Percentiles rank a stretch among this genome's conserved stretches.
These are phyloP conservation scores for Hyphopichia wangnamkhiaoensis DNA, from an alignment of 1,139 yeast genomes.

Conservation along the genomic window DNA sequence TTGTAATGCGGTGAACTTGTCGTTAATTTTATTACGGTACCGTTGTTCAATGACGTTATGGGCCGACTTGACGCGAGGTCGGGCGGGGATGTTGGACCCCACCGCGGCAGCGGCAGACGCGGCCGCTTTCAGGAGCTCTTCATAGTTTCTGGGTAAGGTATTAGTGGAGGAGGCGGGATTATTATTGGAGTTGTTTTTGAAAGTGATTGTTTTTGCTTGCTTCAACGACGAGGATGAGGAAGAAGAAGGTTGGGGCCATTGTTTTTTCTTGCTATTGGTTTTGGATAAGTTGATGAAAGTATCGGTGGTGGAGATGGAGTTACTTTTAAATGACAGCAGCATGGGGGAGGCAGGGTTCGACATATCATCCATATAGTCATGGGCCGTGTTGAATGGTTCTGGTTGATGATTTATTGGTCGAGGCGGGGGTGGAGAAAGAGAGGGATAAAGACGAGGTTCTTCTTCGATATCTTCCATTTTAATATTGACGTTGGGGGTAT, in stretches of 20 bases:
- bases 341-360: neutral
- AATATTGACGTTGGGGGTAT: too few relatives aligned
- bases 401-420: neutral
- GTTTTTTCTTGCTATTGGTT: too few relatives aligned
- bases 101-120: conserved; percentile 1
- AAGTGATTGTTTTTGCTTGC: too few relatives aligned
- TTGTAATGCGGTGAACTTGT: conserved; percentile 43
- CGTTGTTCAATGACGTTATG: conserved; percentile 50
- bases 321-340: neutral
- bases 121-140: conserved; percentile 1
- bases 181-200: neutral
- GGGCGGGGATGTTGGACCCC: conserved; percentile 2
- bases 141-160: too few relatives aligned
- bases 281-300: too few relatives aligned
- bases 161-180: neutral
- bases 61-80: conserved; percentile 31
- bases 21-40: conserved; percentile 47
- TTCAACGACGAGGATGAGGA: too few relatives aligned
- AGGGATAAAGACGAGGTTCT: too few relatives aligned
- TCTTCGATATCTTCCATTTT: too few relatives aligned
- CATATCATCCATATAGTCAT: neutral
- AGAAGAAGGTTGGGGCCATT: too few relatives aligned
- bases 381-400: neutral
- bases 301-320: neutral
- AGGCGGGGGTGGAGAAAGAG: too few relatives aligned